Evolutionary conservation across 164 flowering plant genomes (phyloP).

Genomic region (Magnolia changhungtana): DNA sequence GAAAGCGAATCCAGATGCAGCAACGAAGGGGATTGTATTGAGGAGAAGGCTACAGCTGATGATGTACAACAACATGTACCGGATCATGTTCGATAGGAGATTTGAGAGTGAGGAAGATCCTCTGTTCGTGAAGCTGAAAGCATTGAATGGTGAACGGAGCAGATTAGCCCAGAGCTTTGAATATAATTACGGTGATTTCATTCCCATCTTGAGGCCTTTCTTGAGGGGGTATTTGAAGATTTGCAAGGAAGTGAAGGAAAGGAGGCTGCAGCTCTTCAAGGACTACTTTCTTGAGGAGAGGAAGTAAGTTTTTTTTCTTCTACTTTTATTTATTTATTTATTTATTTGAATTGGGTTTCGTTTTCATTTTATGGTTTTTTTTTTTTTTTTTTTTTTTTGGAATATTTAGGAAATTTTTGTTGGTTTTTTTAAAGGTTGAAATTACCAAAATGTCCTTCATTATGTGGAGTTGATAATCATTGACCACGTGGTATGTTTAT

Average conservation of each 20-base stretch:
- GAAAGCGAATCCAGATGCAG: conserved; percentile 43
- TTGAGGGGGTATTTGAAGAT: conserved; percentile 64
- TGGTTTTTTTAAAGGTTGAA: too few relatives aligned
- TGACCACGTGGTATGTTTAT: too few relatives aligned
- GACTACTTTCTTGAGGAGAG: conserved; percentile 84
- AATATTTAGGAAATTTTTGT: too few relatives aligned
- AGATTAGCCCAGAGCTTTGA: conserved; percentile 81
- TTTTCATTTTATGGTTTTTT: neutral
- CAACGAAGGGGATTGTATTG: conserved; percentile 53
- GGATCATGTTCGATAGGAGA: conserved; percentile 79
- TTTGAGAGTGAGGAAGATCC: conserved; percentile 84
- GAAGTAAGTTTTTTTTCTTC: conserved; percentile 46
- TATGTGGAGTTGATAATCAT: too few relatives aligned
- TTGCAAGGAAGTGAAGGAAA: conserved; percentile 75
- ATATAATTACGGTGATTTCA: conserved; percentile 80
- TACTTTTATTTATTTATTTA: too few relatives aligned
- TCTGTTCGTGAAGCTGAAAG: conserved; percentile 52
- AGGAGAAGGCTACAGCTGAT: conserved; percentile 65
- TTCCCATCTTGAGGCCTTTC: conserved; percentile 74
- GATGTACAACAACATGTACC: conserved; percentile 90
- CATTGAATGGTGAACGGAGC: conserved; percentile 79
- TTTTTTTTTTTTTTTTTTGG: too few relatives aligned
- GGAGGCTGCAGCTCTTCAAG: conserved; percentile 75
- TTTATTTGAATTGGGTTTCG: too few relatives aligned
- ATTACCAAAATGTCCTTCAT: too few relatives aligned